Conservation (phyloP, 495 filamentous ascomycete species). For the Trichoderma asperelloides region DNA sequence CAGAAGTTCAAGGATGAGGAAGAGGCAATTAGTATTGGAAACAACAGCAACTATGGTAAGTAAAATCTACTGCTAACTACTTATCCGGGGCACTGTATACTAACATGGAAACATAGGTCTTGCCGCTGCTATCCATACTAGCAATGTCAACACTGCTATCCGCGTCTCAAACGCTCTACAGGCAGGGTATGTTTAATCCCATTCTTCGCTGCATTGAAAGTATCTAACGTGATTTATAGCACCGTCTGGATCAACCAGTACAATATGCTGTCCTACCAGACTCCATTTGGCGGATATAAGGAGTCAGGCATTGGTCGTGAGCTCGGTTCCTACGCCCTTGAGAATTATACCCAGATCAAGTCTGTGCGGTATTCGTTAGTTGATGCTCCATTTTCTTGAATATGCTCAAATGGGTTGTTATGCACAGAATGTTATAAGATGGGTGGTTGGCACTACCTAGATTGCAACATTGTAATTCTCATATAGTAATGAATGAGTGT, state of each 20-base stretch:
- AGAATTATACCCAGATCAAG: constrained; percentile 82
- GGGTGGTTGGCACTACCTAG: no score
- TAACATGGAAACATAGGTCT: constrained; percentile 57
- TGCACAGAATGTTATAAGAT: no score
- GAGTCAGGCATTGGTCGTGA: constrained; percentile 89
- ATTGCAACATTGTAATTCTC: no score
- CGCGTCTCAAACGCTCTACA: constrained; percentile 71
- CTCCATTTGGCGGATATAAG: constrained; percentile 88
- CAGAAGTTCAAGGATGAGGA: constrained; percentile 83
- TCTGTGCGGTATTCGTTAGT: constrained; percentile 26
- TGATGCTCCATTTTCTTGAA: no score
- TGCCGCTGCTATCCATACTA: constrained; percentile 88
- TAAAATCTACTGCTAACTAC: no score
- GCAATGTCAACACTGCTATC: constrained; percentile 85
- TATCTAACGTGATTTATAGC: no score
- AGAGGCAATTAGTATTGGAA: constrained; percentile 60
- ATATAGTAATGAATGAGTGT: no score
- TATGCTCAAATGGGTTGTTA: no score
- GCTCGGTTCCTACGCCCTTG: constrained; percentile 83
- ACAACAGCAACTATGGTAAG: no score
- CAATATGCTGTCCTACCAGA: constrained; percentile 54
- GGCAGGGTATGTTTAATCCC: constrained; percentile 44
- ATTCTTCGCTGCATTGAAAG: no score
- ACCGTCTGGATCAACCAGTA: no score
- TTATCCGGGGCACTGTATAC: no score